Evolutionary conservation across 2,329 filamentous ascomycete species (phyloP).

Genomic region (Penicillium sp.): DNA sequence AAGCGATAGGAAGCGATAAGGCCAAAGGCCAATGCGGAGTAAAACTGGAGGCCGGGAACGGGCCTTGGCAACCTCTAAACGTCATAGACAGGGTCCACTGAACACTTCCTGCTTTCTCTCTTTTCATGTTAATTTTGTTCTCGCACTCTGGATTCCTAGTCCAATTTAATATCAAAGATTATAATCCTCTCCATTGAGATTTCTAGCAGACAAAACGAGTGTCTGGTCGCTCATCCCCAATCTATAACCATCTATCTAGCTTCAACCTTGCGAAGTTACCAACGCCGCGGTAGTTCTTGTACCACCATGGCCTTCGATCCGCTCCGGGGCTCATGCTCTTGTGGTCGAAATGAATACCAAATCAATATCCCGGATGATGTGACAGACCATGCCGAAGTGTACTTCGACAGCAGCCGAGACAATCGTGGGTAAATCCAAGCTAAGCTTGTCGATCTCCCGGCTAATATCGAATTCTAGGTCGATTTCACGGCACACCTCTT

Average conservation of each 20-base stretch:
- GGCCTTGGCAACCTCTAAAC: slow-evolving; percentile 26
- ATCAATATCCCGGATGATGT: slow-evolving; percentile 65
- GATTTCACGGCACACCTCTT: slow-evolving; percentile 68
- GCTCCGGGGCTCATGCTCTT: slow-evolving; percentile 76
- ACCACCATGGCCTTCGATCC: slow-evolving; percentile 42
- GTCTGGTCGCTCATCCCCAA: neutral
- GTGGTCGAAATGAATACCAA: slow-evolving; percentile 80
- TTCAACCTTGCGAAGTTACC: neutral
- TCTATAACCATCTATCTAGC: neutral
- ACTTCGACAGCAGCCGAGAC: slow-evolving; percentile 69
- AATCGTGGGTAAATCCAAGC: slow-evolving; percentile 64
- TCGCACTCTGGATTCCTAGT: neutral
- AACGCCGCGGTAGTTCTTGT: slow-evolving; percentile 12
- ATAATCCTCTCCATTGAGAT: neutral
- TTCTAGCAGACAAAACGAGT: neutral
- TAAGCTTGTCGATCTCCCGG: slow-evolving; percentile 9
- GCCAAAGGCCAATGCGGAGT: slow-evolving; percentile 22
- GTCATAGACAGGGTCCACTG: slow-evolving; percentile 27
- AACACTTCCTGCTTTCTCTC: slow-evolving; percentile 11
- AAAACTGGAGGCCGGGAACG: slow-evolving; percentile 11
- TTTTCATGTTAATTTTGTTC: neutral
- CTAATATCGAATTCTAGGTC: slow-evolving; percentile 45
- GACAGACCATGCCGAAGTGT: slow-evolving; percentile 61
- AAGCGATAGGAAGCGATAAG: slow-evolving; percentile 26
- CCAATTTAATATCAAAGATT: neutral